phyloP scores from a whole-genome alignment of 306 rosid species.

The Cicer chorassanicum region DNA sequence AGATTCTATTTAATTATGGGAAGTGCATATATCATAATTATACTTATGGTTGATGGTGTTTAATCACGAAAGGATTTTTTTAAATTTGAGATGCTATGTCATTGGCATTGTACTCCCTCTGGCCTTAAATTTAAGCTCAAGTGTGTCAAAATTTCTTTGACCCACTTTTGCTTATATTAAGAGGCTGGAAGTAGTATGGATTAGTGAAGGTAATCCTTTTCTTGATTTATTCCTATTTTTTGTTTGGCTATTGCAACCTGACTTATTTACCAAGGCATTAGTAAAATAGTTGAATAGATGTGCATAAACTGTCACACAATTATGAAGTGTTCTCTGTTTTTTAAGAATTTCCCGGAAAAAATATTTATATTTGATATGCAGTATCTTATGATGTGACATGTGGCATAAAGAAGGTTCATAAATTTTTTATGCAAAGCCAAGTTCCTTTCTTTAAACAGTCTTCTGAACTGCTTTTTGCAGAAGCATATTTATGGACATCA shows the following conservation, averaged over 20 bases:
- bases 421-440: not conserved
- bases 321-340: not conserved
- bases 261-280: not conserved
- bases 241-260: not conserved
- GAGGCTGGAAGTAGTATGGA: too few relatives aligned
- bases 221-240: constrained; percentile 3
- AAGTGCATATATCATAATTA: not conserved
- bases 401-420: not conserved
- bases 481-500: constrained; percentile 88
- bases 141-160: too few relatives aligned
- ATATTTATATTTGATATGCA: not conserved
- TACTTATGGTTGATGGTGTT: not conserved
- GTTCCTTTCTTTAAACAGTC: constrained; percentile 33
- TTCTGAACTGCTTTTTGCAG: constrained; percentile 59
- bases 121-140: too few relatives aligned
- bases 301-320: not conserved
- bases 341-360: not conserved
- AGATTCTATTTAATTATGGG: constrained; percentile 1
- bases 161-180: too few relatives aligned
- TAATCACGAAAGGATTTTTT: not conserved
- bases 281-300: not conserved
- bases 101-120: not conserved
- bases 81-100: not conserved
- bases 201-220: not conserved
- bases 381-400: constrained; percentile 13